A percentile compares a stretch with the other conserved stretches of the same genome.
These are phyloP conservation scores for Limtongozyma cylindracea DNA, from an alignment of 805 yeast genomes.

Conservation along the genomic window DNA sequence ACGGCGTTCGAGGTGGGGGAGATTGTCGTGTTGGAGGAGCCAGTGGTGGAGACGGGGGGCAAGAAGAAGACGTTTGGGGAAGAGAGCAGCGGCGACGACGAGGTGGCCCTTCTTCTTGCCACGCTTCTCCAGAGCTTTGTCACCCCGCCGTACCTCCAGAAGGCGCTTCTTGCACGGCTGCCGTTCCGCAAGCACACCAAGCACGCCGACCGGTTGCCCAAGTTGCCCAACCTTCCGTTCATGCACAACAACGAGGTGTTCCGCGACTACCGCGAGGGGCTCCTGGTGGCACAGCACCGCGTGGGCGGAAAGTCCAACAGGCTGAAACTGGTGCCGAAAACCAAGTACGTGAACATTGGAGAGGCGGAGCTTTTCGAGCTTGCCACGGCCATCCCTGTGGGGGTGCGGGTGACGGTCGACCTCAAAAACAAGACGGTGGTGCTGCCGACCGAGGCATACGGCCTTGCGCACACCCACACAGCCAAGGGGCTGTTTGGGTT, in stretches of 20 bases:
- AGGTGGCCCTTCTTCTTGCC: conserved; percentile 36
- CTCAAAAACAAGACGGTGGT: conserved; percentile 33
- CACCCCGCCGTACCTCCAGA: conserved; percentile 63
- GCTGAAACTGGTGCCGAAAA: conserved; percentile 22
- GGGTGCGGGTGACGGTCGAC: conserved; percentile 68
- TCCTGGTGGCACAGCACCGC: conserved; percentile 18
- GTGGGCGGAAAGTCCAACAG: conserved; percentile 11
- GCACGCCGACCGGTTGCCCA: conserved; percentile 47
- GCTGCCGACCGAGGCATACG: conserved; percentile 48
- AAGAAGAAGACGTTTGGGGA: conserved; percentile 4
- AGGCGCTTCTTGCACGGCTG: conserved; percentile 26
- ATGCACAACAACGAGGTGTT: conserved; percentile 20
- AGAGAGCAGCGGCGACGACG: conserved; percentile 6
- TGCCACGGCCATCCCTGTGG: conserved; percentile 36
- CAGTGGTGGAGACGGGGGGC: conserved; percentile 4
- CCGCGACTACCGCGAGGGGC: conserved; percentile 33
- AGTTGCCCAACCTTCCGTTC: conserved; percentile 50
- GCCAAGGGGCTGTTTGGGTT: conserved; percentile 47
- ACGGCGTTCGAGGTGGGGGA: conserved; percentile 50
- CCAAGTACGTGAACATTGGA: conserved; percentile 65
- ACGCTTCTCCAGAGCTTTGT: conserved; percentile 54
- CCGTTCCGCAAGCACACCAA: conserved; percentile 19
- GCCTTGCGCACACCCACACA: conserved; percentile 22
- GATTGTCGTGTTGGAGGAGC: conserved; percentile 40
- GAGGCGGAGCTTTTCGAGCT: conserved; percentile 30